A percentile compares a stretch with the other conserved stretches of the same genome.
phyloP scores from a whole-genome alignment of 495 filamentous ascomycete genomes.

The Podospora pseudoanserina region DNA sequence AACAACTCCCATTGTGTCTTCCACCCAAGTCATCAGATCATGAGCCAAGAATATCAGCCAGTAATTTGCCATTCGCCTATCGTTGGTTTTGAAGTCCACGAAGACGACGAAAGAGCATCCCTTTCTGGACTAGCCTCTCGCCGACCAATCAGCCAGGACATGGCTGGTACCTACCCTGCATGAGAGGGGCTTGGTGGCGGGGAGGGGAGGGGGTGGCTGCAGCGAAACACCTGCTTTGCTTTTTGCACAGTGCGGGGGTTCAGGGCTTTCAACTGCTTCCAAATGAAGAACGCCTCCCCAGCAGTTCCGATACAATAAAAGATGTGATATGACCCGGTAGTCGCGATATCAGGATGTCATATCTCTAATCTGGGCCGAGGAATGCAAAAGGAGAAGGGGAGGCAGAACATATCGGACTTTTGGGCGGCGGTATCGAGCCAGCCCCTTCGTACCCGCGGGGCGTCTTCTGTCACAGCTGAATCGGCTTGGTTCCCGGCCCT shows the following conservation, averaged over 20 bases:
- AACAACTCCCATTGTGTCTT: no score
- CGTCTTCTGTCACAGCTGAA: constrained; percentile 16
- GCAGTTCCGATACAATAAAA: constrained; percentile 29
- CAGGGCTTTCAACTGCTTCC: constrained; percentile 27
- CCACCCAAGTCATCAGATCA: neutral
- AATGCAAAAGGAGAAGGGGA: neutral
- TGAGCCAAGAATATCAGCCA: neutral
- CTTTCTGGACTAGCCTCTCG: neutral
- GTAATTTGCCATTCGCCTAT: neutral
- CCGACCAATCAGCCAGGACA: neutral
- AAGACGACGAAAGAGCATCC: neutral
- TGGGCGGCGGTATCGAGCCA: neutral
- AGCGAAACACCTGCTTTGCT: constrained; percentile 8
- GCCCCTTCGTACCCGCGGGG: neutral
- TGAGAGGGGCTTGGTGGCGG: neutral
- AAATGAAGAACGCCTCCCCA: constrained; percentile 35
- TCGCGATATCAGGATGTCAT: constrained; percentile 21
- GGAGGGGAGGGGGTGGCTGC: constrained; percentile 19
- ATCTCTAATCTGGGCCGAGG: neutral
- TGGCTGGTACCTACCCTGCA: constrained; percentile 4
- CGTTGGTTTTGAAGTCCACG: neutral
- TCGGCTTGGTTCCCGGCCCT: constrained; percentile 31
- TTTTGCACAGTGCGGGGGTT: neutral
- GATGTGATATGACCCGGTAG: constrained; percentile 35
- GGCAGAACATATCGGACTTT: neutral